Base-by-base conservation (phyloP, 164 flowering plant genomes). In the Aristolochia californica region DNA sequence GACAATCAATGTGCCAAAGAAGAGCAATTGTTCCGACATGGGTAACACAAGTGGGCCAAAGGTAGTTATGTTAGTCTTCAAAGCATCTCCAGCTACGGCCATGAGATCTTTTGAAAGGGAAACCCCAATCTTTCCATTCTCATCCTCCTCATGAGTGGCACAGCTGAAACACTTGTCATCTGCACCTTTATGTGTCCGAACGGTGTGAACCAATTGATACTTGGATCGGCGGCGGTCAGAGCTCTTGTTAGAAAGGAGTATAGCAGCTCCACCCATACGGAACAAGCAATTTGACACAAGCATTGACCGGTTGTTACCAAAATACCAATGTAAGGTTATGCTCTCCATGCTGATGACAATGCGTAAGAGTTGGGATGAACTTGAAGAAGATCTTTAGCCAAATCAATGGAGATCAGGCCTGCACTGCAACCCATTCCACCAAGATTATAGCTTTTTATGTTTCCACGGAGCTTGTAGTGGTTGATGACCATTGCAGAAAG, bases 401-500 rank as follows among this genome's bases (percentile, higher is more conserved):
- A 85, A 74, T 78, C 87, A 34, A 85, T 80, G 0, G 88, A 80
- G 57, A 85, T 85, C 62, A 85, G 70, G 55, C 93, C 93, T 43
- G 93, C 88, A 63, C 93, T 85, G 50, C 93, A 85, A 20, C 93
- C 93, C 93, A 85, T 85, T 27, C 93, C 93, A 40, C 88, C 88
- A 0, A 85, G 73, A 64, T 80, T 85, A 59, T 75, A 83, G 62
- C 84, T 83, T 24, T 74, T 25, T 18, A 85, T 79, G 56, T 87
- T 84, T 40, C 91, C 95, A 59, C 91, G 52, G 18, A 87, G 89
- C 75, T 83, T 83, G 73, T 84, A 87, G 62, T 85, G 89, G 66
- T 87, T 87, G 57, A 87, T 68, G 44, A 87, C 52, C 96, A 87
- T 87, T 7, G 96, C 84, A 18, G 96, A 81, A 5, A 84, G 65